phyloP scores from a whole-genome alignment of 305 asterid genomes.

The Fraxinus velutina region DNA sequence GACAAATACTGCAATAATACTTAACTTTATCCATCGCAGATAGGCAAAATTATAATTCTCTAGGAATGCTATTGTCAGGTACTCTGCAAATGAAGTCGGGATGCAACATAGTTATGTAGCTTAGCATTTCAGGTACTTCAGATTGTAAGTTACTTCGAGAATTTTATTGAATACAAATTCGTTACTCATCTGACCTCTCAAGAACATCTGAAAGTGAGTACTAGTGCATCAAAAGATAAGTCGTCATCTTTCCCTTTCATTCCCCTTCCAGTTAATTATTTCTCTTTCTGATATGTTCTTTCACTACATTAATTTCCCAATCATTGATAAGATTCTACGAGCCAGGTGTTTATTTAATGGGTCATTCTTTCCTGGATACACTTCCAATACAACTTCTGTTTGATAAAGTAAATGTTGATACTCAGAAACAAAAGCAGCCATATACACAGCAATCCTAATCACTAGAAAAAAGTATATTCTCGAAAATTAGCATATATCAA shows the following conservation, averaged over 20 bases:
- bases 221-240: background rate
- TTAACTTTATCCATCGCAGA: background rate
- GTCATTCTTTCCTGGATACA: background rate
- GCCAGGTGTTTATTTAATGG: background rate
- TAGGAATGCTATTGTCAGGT: background rate
- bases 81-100: slow-evolving; percentile 16
- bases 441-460: background rate
- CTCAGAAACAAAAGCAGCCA: background rate
- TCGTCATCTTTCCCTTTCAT: background rate
- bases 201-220: background rate
- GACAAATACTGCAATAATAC: background rate
- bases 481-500: background rate
- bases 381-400: background rate
- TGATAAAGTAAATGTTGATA: background rate
- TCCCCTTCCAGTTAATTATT: background rate
- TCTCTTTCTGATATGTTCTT: background rate
- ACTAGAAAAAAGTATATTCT: background rate
- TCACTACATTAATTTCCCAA: background rate
- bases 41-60: background rate
- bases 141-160: background rate
- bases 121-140: background rate
- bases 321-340: background rate
- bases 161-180: background rate
- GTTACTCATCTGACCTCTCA: background rate
- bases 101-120: background rate